phyloP scores from a whole-genome alignment of 2,329 filamentous ascomycete species.

The Trichoderma atrobrunneum region DNA sequence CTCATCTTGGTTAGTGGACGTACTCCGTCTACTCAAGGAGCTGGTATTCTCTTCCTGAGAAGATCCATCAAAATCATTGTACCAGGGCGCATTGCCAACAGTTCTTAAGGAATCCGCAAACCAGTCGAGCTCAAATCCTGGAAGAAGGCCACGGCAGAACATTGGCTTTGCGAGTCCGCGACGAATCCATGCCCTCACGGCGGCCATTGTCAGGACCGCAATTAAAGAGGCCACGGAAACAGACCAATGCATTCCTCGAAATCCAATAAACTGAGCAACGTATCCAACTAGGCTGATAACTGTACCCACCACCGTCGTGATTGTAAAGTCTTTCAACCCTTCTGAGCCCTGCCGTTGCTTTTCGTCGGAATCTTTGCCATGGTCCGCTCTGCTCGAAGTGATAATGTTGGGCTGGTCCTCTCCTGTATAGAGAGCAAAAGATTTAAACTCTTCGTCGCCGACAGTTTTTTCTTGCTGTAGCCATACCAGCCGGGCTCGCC shows the following conservation, averaged over 20 bases:
- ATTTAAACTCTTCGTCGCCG: slow-evolving; percentile 6
- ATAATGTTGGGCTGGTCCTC: neutral
- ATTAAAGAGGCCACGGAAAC: neutral
- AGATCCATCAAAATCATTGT: neutral
- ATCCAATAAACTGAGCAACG: slow-evolving; percentile 30
- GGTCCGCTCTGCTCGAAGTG: neutral
- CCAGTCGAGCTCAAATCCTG: slow-evolving; percentile 8
- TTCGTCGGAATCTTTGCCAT: neutral
- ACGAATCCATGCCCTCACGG: neutral
- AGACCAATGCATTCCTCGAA: slow-evolving; percentile 4
- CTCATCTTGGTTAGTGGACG: neutral
- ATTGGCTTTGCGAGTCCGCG: neutral
- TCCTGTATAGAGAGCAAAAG: neutral
- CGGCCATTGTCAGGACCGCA: neutral
- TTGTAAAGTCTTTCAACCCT: neutral
- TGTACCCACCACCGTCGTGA: slow-evolving; percentile 3
- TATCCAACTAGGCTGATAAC: slow-evolving; percentile 26
- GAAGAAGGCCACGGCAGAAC: neutral
- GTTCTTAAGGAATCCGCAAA: neutral
- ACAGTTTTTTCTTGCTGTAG: slow-evolving; percentile 25
- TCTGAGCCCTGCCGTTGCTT: neutral
- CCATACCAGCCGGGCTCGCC: slow-evolving; percentile 26
- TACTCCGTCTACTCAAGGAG: neutral
- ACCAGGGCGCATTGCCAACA: neutral
- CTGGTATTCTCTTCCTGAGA: neutral